Base-by-base conservation (phyloP, 768 basidiomycete genomes). In the Lactifluus piperatus region DNA sequence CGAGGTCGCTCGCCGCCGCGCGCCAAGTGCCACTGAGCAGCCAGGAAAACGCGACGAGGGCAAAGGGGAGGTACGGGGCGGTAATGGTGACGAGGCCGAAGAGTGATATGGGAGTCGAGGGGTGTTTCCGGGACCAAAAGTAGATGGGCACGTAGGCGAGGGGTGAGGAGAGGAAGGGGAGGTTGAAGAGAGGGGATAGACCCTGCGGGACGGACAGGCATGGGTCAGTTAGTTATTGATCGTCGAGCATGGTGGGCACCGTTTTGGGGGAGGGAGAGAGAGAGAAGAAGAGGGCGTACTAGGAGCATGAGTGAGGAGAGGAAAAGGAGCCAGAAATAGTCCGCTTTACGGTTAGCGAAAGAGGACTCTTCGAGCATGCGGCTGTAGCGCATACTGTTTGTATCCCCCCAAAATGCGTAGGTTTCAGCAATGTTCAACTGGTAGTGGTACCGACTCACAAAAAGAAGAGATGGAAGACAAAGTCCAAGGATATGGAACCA, bases 381-480 rank as follows among this genome's bases (percentile, higher is more conserved):
- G 64, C 92, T 94, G 69, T 98, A 98, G 53, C 97, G 79, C 94
- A 97, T 95, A 71, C 94, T 97, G 68, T 27, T 27, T n/a, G 6
- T 3, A n/a, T n/a, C n/a, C n/a, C n/a, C n/a, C n/a, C n/a, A 43
- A 5, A 29, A 18, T 47, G 29, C 2, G n/a, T 43, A 4, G 22
- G n/a, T 18, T 47, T 22, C 32, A 41, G 8, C 26, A 49, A 10
- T n/a, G n/a, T n/a, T n/a, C n/a, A n/a, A n/a, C n/a, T n/a, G n/a
- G n/a, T n/a, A n/a, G n/a, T n/a, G 41, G 41, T 20, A 18, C 8
- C 8, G 24, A 76, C 94, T 71, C 69, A 95, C 95, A 99, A 97
- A 79, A 98, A 99, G 78, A 97, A 97, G 54, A 99, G 79, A 71
- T 98, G 95, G 73, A 98, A 97, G 58, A 95, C 80, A 66, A 97